phyloP scores from a whole-genome alignment of 192 early-diverging fungal genomes.

The Coemansia sp. region DNA sequence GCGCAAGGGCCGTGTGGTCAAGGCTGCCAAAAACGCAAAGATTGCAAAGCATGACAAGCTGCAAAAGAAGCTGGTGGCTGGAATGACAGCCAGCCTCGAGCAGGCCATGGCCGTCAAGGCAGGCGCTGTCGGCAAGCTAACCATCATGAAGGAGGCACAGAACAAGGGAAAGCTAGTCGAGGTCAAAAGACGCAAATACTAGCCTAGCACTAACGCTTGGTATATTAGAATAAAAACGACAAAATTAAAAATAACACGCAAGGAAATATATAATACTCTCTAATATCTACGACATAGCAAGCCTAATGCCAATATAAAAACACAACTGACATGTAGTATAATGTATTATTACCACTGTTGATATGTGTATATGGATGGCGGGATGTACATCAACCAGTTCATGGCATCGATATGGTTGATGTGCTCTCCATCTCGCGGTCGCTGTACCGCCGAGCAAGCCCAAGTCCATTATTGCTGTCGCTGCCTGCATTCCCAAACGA shows the following conservation, averaged over 20 bases:
- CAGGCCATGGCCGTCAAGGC: slow-evolving; percentile 65
- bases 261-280: too few species aligned
- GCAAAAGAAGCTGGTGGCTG: slow-evolving; percentile 39
- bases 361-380: too few species aligned
- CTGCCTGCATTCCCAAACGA: slow-evolving; percentile 8
- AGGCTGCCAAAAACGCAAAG: slow-evolving; percentile 32
- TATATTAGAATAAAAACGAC: too few species aligned
- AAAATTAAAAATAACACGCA: too few species aligned
- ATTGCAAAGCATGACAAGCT: slow-evolving; percentile 28
- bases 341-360: too few species aligned
- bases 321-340: too few species aligned
- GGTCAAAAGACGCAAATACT: slow-evolving; percentile 49
- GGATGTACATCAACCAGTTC: not conserved
- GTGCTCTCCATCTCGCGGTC: slow-evolving; percentile 1
- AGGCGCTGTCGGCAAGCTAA: slow-evolving; percentile 64
- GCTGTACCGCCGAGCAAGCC: too few species aligned
- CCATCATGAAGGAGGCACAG: slow-evolving; percentile 61
- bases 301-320: too few species aligned
- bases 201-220: not conserved
- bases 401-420: slow-evolving; percentile 5
- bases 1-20: slow-evolving; percentile 37
- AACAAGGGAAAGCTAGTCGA: slow-evolving; percentile 52
- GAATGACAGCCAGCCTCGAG: slow-evolving; percentile 37
- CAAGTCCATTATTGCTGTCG: not conserved
- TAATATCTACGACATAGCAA: too few species aligned